Evolutionary conservation across 148 eudicot species (phyloP), one percentile per base, ranked within the genome.

Genomic region (Arbutus unedo): DNA sequence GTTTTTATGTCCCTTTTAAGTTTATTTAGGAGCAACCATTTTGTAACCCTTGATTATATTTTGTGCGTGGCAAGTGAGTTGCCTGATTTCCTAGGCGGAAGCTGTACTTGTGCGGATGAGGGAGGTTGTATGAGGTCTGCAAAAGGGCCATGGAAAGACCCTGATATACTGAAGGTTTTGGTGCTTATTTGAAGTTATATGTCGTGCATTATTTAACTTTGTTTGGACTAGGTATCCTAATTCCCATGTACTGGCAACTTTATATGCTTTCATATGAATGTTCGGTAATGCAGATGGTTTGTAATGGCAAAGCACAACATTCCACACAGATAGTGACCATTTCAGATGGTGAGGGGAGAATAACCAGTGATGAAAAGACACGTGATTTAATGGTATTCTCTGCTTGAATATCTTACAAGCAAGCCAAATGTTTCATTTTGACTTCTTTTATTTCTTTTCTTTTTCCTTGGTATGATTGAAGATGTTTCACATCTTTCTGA

Each of bases 111-210:
- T 89, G 90, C 89, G 49, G 90, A 85, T 79, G 83, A 91, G 70
- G 97, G 98, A 73, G 92, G 97, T 82, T 95, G 98, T 82, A 79
- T 95, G 87, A 87, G 88, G 84, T 95, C 97, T 54, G 87, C 89
- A 75, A 95, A 90, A 88, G 98, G 98, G 54, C 98, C 98, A 64
- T 95, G 98, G 97, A 92, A 90, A 74, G 91, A 95, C 84, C 93
- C 85, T 57, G 87, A 87, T 48, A 85, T 93, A 25, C 38, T 91
- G 31, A 90, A 95, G 94, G 97, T 91, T 64, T 79, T 62, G 75
- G 54, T 51, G 57, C 41, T 6, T 74, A 66, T 47, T 54, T 67
- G 14, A 48, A 79, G 23, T 78, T 59, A 78, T 5, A 56, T 4
- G 6, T 14, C 13, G 31, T 51, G 51, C 2, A 10, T 7, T 54